Base-by-base conservation (phyloP, 148 eudicot species). In the Rhododendron molle region DNA sequence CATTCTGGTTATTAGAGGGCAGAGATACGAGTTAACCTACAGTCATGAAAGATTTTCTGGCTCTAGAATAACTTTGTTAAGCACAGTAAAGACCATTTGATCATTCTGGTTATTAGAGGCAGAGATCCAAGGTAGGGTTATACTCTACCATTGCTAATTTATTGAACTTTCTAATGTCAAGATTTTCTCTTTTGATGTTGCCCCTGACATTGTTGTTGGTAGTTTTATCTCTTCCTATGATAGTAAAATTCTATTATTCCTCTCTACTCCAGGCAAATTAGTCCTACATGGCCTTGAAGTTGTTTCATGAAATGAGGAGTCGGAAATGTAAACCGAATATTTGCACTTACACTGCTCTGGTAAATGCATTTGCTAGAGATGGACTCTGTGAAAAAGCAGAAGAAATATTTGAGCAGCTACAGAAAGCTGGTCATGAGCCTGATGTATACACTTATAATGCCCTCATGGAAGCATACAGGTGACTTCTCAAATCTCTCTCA, bases 381-480 rank as follows among this genome's bases (percentile, higher is more conserved):
- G 98, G 98, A 78, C 94, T 94, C 62, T 96, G 96, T 90, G 98
- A 94, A 85, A 96, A 94, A 85, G 98, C 98, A 23, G 96, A 96
- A 86, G 98, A 96, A 83, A 87, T 94, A 73, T 96, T 96, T 88
- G 98, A 96, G 90, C 91, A 89, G 89, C 88, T 94, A 79, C 96
- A 96, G 80, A 95, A 92, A 89, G 96, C 92, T 54, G 96, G 96
- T 34, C 87, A 83, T 83, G 98, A 93, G 89, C 98, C 98, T 78
- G 98, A 96, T 90, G 98, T 96, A 16, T 96, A 96, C 85, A 92
- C 92, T 76, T 96, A 96, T 85, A 96, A 96, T 86, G 98, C 98
- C 40, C 94, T 96, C 49, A 96, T 96, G 94, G 98, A 94, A 92
- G 93, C 98, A 56, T 96, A 96, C 92, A 94, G 94, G 98, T 96